Evolutionary conservation across 73 alveolate genomes (phyloP), one percentile per base, ranked within the genome.

Genomic region (Symbiodinium natans): DNA sequence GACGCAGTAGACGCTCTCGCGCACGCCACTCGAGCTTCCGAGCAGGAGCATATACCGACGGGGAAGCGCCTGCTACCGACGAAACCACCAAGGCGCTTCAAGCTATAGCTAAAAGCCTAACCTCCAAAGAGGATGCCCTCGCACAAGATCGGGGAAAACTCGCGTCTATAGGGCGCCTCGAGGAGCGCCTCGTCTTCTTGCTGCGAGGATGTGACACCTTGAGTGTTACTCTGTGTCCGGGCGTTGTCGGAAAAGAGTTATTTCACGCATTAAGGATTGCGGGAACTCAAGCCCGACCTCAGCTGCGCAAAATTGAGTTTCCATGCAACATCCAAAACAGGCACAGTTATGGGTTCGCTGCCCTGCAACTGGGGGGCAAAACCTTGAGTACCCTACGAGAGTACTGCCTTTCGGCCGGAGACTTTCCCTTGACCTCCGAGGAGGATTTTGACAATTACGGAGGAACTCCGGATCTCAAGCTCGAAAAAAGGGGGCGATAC

Each of bases 301-400:
- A 83, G 31, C 34, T 83, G 34, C 83, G 83, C 56, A 0, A 19
- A 34, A 59, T 43, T 36, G 82, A 85, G n/a, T 52, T 85, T 52
- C 93, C 93, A 19, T 52, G 42, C 73, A 41, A 82, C 92, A 82
- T 82, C 92, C 42, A n/a, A 52, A 85, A 85, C 93, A 29, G 93
- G 56, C n/a, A 46, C 56, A 46, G 54, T 17, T 52, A 31, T 23
- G 94, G 94, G 40, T 33, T 86, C 1, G 94, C 94, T 31, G 34
- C 77, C 3, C 10, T 85, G 38, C 13, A 31, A 38, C n/a, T 46
- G 17, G 82, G 82, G 17, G 93, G 82, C 54, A 83, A 83, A 75
- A 75, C 40, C 31, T 2, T 27, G 19, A 83, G 29, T 73, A 17
- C 23, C 21, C 31, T 83, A 23, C 71, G 42, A 9, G 82, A 85